Conservation (phyloP, 768 basidiomycete species). For the Naematelia encephala region DNA sequence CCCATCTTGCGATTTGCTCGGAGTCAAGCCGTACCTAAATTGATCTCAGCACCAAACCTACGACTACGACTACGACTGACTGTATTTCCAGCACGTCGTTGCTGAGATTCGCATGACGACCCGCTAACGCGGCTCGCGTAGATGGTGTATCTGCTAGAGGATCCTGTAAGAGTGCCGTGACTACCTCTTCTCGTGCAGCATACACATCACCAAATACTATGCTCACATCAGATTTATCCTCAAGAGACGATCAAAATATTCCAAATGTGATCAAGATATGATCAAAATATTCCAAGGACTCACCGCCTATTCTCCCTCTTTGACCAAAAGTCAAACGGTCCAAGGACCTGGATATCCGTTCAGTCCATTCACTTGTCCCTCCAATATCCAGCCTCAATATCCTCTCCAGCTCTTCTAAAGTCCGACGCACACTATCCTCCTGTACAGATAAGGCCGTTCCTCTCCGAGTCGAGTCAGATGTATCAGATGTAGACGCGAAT, state of each 20-base stretch:
- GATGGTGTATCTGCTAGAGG: conserved; percentile 29
- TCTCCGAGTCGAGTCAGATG: too few relatives aligned
- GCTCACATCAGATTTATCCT: background rate
- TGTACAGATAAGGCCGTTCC: too few relatives aligned
- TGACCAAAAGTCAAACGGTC: background rate
- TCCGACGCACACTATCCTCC: background rate
- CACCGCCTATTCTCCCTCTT: background rate
- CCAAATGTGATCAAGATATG: background rate
- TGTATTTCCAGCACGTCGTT: conserved; percentile 17
- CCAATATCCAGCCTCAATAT: background rate
- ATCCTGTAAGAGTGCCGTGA: conserved; percentile 41
- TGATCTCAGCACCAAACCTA: background rate
- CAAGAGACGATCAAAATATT: background rate
- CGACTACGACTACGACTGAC: conserved; percentile 2
- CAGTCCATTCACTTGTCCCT: background rate
- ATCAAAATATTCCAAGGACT: background rate
- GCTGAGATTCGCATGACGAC: conserved; percentile 16
- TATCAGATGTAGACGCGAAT: too few relatives aligned
- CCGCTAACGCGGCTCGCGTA: background rate
- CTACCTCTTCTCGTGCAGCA: conserved; percentile 30
- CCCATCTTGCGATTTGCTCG: background rate
- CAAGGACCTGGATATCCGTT: background rate
- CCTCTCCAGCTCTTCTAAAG: background rate
- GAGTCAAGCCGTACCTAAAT: conserved; percentile 1
- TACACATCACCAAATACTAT: conserved; percentile 33